A percentile compares a stretch with the other conserved stretches of the same genome.
These are phyloP conservation scores for Grosmannia huntii DNA, from an alignment of 2,329 filamentous ascomycete genomes.

Conservation along the genomic window DNA sequence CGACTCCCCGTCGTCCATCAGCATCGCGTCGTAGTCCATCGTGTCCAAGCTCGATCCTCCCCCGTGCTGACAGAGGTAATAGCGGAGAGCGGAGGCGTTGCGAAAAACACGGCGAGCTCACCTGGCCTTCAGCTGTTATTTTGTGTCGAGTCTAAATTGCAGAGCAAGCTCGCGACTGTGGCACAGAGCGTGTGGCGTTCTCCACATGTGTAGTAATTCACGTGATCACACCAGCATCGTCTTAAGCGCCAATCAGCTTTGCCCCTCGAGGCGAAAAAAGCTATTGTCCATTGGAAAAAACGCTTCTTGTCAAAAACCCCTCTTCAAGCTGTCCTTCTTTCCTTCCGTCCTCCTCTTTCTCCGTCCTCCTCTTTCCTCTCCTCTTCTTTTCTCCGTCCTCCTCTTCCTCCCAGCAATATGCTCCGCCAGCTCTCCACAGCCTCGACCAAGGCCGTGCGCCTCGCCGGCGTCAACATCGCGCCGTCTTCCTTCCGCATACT, in stretches of 20 bases:
- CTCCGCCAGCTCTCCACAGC: constrained; percentile 8
- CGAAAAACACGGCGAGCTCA: too few relatives aligned
- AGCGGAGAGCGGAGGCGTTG: too few relatives aligned
- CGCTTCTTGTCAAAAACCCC: neutral
- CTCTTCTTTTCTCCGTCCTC: neutral
- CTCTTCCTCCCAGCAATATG: constrained; percentile 1
- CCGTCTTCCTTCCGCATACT: neutral
- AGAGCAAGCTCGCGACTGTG: neutral
- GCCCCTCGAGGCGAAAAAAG: constrained; percentile 1
- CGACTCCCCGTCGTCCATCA: constrained; percentile 42
- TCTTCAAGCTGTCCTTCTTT: neutral
- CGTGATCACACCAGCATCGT: neutral
- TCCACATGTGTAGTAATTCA: neutral
- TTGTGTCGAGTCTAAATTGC: neutral
- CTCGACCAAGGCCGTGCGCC: constrained; percentile 6
- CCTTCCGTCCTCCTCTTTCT: neutral
- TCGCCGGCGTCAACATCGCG: constrained; percentile 2
- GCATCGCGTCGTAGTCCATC: constrained; percentile 50
- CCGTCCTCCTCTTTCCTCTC: neutral
- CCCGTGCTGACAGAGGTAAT: neutral
- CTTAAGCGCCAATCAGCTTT: neutral
- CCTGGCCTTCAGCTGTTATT: neutral
- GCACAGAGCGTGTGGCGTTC: neutral
- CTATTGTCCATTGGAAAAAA: constrained; percentile 2
- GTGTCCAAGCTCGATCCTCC: neutral